Base-by-base conservation (phyloP, 2,329 filamentous ascomycete species). In the Penicillium polonicum region DNA sequence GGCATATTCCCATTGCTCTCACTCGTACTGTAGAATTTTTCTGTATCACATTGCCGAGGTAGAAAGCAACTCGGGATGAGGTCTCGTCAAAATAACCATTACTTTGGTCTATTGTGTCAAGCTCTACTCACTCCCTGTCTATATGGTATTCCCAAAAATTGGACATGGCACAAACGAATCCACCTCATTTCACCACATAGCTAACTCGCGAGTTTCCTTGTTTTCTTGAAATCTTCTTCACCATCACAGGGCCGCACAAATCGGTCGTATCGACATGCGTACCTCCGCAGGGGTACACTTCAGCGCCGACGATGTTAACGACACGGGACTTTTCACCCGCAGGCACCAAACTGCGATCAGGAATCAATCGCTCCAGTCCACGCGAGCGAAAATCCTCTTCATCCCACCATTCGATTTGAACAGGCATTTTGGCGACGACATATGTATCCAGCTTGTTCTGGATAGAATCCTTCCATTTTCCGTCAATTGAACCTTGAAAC, bases 221-320 rank as follows among this genome's bases (percentile, higher is more conserved):
- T 52, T 78, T 80, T 71, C 87, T 80, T 60, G 80, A 80, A 54
- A 91, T 87, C 76, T 88, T 89, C 77, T 81, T 87, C 4, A 91
- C 85, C 3, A 76, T 82, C 5, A 85, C 87, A 85, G 65, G 83
- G 7, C 66, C 68, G 51, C 66, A 85, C 59, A 80, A 64, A 57
- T 81, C 78, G 21, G 86, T 88, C 19, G 75, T 81, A 31, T 82
- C 77, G 4, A 91, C 88, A 76, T 91, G 89, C 27, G 88, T 91
- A 0, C 88, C 88, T 8, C 88, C 89, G 71, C 89, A 91, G 1
- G 88, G 88, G 76, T 91, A 91, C 27, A 82, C 82, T 64, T 88
- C 89, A 0, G 83, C 82, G 0, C 87, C 88, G 0, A 85, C 82
- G 59, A 91, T 89, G 58, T 84, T 82, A 25, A 91, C 88, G 0